Evolutionary conservation across 495 filamentous ascomycete genomes (phyloP), one percentile per base, ranked within the genome.

Genomic region (Astrothelium macrocarpum): DNA sequence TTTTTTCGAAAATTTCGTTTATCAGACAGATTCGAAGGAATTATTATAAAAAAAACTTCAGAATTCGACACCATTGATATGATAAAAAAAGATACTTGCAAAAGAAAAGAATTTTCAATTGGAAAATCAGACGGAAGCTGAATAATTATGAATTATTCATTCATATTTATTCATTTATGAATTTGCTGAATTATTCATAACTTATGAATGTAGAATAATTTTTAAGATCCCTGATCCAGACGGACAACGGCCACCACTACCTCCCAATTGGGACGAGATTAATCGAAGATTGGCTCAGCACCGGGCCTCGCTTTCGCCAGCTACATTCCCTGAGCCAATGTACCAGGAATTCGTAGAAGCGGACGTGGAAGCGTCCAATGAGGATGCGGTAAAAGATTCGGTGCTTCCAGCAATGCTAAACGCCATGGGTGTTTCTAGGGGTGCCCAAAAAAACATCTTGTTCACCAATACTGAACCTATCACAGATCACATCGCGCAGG

Each of bases 321-420:
- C 45, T 49, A 14, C 59, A 42, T 79, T 78, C 58, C 42, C 67
- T 2, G 66, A 73, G 20, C 62, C 65, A n/a, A 67, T 25, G 5
- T 76, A 68, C 67, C 32, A 65, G 46, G 60, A 65, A 11, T 79
- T 78, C 62, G 5, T 60, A 31, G 59, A 66, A 46, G 66, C 34
- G 1, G 67, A 78, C 67, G 60, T 26, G 23, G 1, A 71, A 62
- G 76, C 74, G 23, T 68, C 64, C n/a, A 69, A 56, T 14, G 4
- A 56, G 25, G 25, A 56, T 16, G 20, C 9, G 29, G 49, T 56
- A 11, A 29, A 56, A 29, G 9, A 56, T 9, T 10, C 25, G 20
- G 69, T 72, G 28, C 69, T 78, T 70, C 73, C 77, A 4, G 62
- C 71, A 3, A 75, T 79, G 29, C 59, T 65, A 67, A 73, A 73